These are phyloP conservation scores for Lomentospora prolificans DNA, from an alignment of 2,329 filamentous ascomycete genomes.

Conservation along the genomic window DNA sequence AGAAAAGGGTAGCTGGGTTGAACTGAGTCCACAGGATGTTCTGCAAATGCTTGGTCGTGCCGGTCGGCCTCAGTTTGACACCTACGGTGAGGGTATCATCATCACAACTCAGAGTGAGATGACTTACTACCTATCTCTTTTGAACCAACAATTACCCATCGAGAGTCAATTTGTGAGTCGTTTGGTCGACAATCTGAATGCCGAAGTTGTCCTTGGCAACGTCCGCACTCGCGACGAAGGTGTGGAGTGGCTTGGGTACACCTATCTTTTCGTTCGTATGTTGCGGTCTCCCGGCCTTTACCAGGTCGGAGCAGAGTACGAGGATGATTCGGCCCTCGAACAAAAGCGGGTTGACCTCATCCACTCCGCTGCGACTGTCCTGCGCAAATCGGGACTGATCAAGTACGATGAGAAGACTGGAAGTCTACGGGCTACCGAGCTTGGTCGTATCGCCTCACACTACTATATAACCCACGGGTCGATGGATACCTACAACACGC, in stretches of 20 bases:
- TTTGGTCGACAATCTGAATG: constrained; percentile 90
- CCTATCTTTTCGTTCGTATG: constrained; percentile 97
- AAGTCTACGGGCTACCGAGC: constrained; percentile 79
- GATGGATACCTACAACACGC: constrained; percentile 94
- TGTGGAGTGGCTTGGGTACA: constrained; percentile 98
- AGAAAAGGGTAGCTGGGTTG: constrained; percentile 97
- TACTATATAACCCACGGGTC: constrained; percentile 97
- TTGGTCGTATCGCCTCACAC: constrained; percentile 91
- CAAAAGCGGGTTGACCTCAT: constrained; percentile 97
- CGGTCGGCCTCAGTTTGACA: constrained; percentile 92
- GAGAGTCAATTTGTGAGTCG: constrained; percentile 93
- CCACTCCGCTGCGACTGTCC: constrained; percentile 79
- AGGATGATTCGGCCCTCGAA: constrained; percentile 81
- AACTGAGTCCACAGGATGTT: constrained; percentile 93
- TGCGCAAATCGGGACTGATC: constrained; percentile 80
- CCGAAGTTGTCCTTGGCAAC: constrained; percentile 90
- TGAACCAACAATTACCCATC: constrained; percentile 96
- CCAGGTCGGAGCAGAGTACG: constrained; percentile 91
- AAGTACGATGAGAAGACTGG: constrained; percentile 95
- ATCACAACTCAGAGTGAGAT: constrained; percentile 93
- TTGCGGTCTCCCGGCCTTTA: constrained; percentile 89
- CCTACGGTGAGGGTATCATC: constrained; percentile 96
- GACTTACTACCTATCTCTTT: constrained; percentile 90
- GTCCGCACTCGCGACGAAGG: constrained; percentile 85
- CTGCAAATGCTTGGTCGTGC: constrained; percentile 98